Percentiles rank a stretch among this genome's conserved stretches.
Conservation (phyloP, 139 green algal genomes). For the Haematococcus sp. region DNA sequence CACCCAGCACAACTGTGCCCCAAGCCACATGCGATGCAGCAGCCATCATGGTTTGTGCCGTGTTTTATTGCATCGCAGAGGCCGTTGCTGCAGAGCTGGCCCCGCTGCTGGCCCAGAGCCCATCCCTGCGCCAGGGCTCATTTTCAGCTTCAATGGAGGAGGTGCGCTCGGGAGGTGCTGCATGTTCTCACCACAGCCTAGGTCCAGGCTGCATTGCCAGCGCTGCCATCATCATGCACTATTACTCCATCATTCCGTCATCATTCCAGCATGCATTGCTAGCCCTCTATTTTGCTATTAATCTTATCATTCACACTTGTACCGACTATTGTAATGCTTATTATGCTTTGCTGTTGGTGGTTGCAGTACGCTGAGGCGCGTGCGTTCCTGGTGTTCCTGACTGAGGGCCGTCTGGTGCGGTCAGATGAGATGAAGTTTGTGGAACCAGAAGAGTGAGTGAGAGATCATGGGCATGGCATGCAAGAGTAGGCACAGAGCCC, state of each 20-base stretch:
- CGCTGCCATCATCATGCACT: too few species aligned
- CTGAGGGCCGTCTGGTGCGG: conserved; percentile 50
- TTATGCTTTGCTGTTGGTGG: not conserved
- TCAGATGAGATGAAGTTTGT: conserved; percentile 55
- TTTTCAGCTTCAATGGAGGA: conserved; percentile 68
- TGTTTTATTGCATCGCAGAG: conserved; percentile 16
- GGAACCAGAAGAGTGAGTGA: conserved; percentile 71
- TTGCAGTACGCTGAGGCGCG: conserved; percentile 62
- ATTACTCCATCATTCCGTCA: too few species aligned
- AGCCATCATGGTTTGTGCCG: not conserved
- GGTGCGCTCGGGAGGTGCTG: conserved; percentile 9
- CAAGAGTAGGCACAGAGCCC: too few species aligned
- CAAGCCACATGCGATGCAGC: too few species aligned
- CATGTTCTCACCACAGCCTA: not conserved
- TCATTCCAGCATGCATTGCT: too few species aligned
- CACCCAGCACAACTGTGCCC: too few species aligned
- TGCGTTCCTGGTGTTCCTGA: conserved; percentile 69
- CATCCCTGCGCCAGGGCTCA: conserved; percentile 55
- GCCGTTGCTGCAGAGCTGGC: conserved; percentile 52
- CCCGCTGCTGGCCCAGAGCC: conserved; percentile 53
- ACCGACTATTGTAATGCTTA: not conserved
- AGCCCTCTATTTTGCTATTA: too few species aligned
- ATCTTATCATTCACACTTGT: too few species aligned
- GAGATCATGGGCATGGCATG: too few species aligned
- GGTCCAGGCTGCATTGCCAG: too few species aligned